Evolutionary conservation across 2,329 filamentous ascomycete genomes (phyloP).

Genomic region (Coniella lustricola): DNA sequence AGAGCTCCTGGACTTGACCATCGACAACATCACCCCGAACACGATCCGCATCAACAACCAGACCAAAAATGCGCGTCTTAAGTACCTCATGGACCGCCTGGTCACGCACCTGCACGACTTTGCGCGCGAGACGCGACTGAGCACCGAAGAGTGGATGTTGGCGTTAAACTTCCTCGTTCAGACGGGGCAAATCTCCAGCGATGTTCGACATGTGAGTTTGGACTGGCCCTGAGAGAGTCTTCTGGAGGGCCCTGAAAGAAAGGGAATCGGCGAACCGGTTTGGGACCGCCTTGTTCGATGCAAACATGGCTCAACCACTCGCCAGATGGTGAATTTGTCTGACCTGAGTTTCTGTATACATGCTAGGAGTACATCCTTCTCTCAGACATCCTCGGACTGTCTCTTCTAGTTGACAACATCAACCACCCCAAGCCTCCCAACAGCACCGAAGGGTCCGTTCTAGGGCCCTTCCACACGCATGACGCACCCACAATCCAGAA

Average conservation of each 20-base stretch:
- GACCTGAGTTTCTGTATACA: no score
- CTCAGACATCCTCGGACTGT: constrained; percentile 72
- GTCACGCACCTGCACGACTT: constrained; percentile 78
- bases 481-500: constrained; percentile 54
- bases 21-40: constrained; percentile 75
- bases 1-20: constrained; percentile 53
- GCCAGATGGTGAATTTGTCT: no score
- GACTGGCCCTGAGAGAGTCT: no score
- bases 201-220: constrained; percentile 59
- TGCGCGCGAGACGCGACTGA: constrained; percentile 68
- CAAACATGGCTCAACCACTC: no score
- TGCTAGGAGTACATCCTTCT: constrained; percentile 71
- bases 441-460: constrained; percentile 70
- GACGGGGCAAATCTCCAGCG: constrained; percentile 66
- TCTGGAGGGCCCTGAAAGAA: no score
- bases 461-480: constrained; percentile 79
- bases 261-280: no score
- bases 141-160: constrained; percentile 71
- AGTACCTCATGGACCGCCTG: constrained; percentile 65
- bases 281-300: no score
- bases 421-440: constrained; percentile 70
- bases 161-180: constrained; percentile 64
- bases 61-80: constrained; percentile 56
- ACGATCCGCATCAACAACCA: constrained; percentile 68
- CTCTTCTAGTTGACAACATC: constrained; percentile 73